These are phyloP conservation scores for Mycocentrospora acerina DNA, from an alignment of 2,329 filamentous ascomycete species.

Conservation along the genomic window DNA sequence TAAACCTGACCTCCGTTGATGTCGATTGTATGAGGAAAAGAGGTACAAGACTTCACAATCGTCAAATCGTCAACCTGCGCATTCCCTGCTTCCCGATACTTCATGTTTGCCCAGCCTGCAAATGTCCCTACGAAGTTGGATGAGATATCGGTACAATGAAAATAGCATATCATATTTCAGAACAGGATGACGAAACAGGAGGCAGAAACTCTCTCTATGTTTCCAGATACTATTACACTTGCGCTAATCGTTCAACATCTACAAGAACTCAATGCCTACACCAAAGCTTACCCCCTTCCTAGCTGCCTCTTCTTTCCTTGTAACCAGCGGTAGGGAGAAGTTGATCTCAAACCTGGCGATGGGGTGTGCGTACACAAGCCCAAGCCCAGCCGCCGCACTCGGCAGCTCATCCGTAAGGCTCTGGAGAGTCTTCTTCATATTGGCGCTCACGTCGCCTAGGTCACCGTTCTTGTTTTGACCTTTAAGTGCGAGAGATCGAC, in stretches of 20 bases:
- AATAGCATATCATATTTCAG: too few relatives aligned
- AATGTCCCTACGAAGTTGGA: too few relatives aligned
- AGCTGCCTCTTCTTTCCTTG: slow-evolving; percentile 79
- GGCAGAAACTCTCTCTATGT: too few relatives aligned
- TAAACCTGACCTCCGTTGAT: too few relatives aligned
- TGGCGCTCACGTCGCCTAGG: slow-evolving; percentile 49
- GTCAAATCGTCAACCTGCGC: too few relatives aligned
- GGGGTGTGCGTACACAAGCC: slow-evolving; percentile 91
- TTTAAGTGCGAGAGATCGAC: slow-evolving; percentile 76
- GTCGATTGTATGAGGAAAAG: too few relatives aligned
- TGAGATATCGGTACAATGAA: too few relatives aligned
- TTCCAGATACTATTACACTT: slow-evolving; percentile 8
- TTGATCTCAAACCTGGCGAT: slow-evolving; percentile 94
- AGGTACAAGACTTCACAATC: too few relatives aligned
- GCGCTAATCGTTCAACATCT: slow-evolving; percentile 38
- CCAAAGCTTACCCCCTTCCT: slow-evolving; percentile 92
- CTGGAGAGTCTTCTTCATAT: slow-evolving; percentile 32
- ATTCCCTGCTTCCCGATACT: too few relatives aligned
- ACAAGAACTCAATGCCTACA: slow-evolving; percentile 96
- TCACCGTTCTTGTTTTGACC: slow-evolving; percentile 45
- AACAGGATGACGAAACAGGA: too few relatives aligned
- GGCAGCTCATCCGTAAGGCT: slow-evolving; percentile 76
- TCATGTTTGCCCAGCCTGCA: too few relatives aligned
- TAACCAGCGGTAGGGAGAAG: slow-evolving; percentile 82
- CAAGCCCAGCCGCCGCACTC: slow-evolving; percentile 82